Conservation (phyloP, 202 grass and related monocot species). For the Dendrocalamus latiflorus region DNA sequence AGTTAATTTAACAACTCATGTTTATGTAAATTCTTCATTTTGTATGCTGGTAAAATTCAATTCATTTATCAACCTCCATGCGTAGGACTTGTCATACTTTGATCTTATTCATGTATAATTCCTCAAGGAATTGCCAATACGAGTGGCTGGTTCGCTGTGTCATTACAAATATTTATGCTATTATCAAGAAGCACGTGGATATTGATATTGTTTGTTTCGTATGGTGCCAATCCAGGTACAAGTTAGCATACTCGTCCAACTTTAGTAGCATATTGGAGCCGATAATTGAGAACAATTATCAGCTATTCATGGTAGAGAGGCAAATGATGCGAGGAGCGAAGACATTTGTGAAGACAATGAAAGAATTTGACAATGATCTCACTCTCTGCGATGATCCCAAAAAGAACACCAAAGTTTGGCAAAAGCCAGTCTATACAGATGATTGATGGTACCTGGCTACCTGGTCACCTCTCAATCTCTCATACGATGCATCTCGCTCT, state of each 20-base stretch:
- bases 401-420: constrained; percentile 74
- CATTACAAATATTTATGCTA: too few relatives aligned
- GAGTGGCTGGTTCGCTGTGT: too few relatives aligned
- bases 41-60: too few relatives aligned
- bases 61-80: too few relatives aligned
- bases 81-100: too few relatives aligned
- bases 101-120: too few relatives aligned
- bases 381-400: constrained; percentile 64
- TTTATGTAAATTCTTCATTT: too few relatives aligned
- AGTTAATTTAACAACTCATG: too few relatives aligned
- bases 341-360: constrained; percentile 75
- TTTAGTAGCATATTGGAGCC: constrained; percentile 71
- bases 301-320: constrained; percentile 81
- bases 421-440: constrained; percentile 66
- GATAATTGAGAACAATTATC: constrained; percentile 68
- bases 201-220: neutral
- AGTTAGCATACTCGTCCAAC: constrained; percentile 71
- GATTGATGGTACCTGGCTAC: constrained; percentile 7
- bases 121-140: too few relatives aligned
- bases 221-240: constrained; percentile 48
- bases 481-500: neutral
- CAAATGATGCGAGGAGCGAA: constrained; percentile 60
- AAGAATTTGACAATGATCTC: constrained; percentile 68
- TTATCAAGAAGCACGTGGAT: too few relatives aligned
- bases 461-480: neutral